Conservation (phyloP, 306 rosid genomes). For the Prunus salicina region DNA sequence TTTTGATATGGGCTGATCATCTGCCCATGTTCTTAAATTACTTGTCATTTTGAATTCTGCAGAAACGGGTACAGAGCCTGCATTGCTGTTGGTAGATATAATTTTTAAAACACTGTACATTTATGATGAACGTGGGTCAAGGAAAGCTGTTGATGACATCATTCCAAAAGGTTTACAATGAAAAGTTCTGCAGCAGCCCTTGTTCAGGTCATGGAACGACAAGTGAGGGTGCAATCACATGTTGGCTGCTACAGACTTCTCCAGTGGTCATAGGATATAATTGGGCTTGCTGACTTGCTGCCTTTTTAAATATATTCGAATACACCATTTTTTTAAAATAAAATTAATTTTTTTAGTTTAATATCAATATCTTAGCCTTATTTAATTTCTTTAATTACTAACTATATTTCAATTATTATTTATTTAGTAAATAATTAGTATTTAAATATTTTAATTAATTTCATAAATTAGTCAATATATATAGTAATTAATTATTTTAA, state of each 20-base stretch:
- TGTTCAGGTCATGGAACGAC: conserved; percentile 87
- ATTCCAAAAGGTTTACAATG: conserved; percentile 63
- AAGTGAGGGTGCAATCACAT: conserved; percentile 56
- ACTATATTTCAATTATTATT: too few species aligned
- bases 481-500: too few species aligned
- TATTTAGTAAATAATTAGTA: too few species aligned
- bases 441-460: too few species aligned
- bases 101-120: conserved; percentile 59
- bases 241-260: conserved; percentile 77
- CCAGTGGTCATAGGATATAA: conserved; percentile 49
- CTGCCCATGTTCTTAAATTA: not conserved
- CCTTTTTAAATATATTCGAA: too few species aligned
- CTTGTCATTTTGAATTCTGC: conserved; percentile 31
- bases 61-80: conserved; percentile 63
- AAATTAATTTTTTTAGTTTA: too few species aligned
- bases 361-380: too few species aligned
- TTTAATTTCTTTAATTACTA: too few species aligned
- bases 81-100: conserved; percentile 53
- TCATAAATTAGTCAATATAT: too few species aligned
- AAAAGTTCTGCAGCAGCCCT: conserved; percentile 80
- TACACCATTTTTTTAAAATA: too few species aligned
- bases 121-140: conserved; percentile 81
- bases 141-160: conserved; percentile 77
- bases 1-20: not conserved
- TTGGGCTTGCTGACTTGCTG: too few species aligned